phyloP scores from a whole-genome alignment of 75 land plant species.

The Adiantum capillusveneris region DNA sequence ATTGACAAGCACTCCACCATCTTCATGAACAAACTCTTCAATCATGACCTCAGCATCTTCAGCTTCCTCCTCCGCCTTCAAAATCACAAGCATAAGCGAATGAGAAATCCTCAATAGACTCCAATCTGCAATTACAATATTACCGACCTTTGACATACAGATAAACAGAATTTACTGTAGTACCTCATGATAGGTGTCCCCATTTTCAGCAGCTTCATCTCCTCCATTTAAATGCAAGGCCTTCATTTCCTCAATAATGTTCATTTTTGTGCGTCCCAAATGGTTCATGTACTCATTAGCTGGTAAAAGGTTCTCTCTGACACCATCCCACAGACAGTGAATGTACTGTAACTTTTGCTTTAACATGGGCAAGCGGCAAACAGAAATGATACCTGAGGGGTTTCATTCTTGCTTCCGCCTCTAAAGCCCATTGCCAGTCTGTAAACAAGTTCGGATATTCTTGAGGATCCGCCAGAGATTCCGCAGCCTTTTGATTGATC shows the following conservation, averaged over 20 bases:
- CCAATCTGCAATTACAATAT: no score
- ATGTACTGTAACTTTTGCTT: no score
- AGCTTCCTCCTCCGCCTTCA: not conserved
- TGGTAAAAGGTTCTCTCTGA: constrained; percentile 23
- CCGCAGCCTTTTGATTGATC: constrained; percentile 95
- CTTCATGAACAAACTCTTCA: not conserved
- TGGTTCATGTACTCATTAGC: constrained; percentile 19
- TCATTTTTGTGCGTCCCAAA: constrained; percentile 4
- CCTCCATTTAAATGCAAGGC: constrained; percentile 13
- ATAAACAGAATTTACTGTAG: not conserved
- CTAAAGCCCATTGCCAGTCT: constrained; percentile 88
- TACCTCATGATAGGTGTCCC: constrained; percentile 8
- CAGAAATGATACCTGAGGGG: not conserved
- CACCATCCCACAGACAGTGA: no score
- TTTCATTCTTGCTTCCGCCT: constrained; percentile 42
- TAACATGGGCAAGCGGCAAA: no score
- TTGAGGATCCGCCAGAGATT: constrained; percentile 92
- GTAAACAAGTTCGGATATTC: constrained; percentile 95
- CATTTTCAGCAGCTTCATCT: constrained; percentile 17
- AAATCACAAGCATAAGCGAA: not conserved
- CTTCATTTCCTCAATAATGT: constrained; percentile 24
- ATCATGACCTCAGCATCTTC: not conserved
- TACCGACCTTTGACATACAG: no score
- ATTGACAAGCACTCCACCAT: not conserved
- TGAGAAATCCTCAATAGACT: not conserved